Evolutionary conservation across 306 rosid genomes (phyloP), one percentile per base, ranked within the genome.

Genomic region (Benincasa hispida): DNA sequence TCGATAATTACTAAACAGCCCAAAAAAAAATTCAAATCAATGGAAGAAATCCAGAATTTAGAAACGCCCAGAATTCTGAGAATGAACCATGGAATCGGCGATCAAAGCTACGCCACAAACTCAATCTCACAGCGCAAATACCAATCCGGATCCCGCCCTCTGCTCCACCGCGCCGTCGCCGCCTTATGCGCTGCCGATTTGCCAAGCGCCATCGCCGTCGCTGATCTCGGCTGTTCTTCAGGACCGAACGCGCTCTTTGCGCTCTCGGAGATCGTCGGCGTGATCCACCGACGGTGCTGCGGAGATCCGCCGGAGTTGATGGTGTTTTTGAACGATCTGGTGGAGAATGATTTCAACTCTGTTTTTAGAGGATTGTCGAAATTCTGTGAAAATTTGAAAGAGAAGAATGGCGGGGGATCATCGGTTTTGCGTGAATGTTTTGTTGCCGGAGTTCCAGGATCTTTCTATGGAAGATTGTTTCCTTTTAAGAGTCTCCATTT

Each of bases 401-500:
- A 18, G n/a, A 72, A 53, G 72, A 75, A 11, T 6, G 3, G 13
- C 56, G 82, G 17, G 39, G 39, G 39, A 27, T 22, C 13, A 11
- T 54, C 5, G 24, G 59, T 2, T 1, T 5, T 55, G 1, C 45
- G 0, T 47, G 77, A 0, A 14, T 84, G 87, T 72, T 88, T 87
- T 27, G 15, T 87, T 13, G n/a, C 72, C 2, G 93, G 82, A 18
- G 69, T 81, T 28, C 93, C 90, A 0, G 96, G 90, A 2, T 81
- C 50, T 24, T 91, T 87, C 67, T 76, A 87, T 8, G 89, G 81
- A 4, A 87, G 91, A 42, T 81, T 90, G 15, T 88, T 91, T 21
- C 88, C 90, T 0, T 19, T 9, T 6, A 78, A 69, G 34, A 80
- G 62, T 51, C 68, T 89, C 1, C 84, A 87, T 18, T 68, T 88